Base-by-base conservation (phyloP, 1,284 basidiomycete species). In the Singerocomus rubriflavus region DNA sequence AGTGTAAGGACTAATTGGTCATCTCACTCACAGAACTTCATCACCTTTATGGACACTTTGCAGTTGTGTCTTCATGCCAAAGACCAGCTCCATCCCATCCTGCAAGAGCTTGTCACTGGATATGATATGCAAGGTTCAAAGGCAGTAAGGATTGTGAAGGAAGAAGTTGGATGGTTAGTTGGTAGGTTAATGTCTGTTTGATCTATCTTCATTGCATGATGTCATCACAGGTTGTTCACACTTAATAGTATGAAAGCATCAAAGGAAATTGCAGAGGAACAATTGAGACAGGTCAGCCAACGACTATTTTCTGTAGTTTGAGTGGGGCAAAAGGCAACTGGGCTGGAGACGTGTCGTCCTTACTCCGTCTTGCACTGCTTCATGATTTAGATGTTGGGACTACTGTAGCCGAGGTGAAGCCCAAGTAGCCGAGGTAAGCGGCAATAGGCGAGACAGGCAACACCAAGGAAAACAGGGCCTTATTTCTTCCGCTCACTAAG, bases 31-130 rank as follows among this genome's bases (percentile, higher is more conserved):
- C 13, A 96, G 91, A 90, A 85, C 64, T 99, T 98, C 61, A 99
- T 99, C 62, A 98, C 96, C 0, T 95, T 99, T 59, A 98, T 98
- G 92, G 96, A 99, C 63, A 96, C 95, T 1, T 78, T 98, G 43
- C 96, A 96, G 67, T 78, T 98, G 52, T 86, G 90, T 36, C 74
- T 98, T 64, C 81, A 92, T 31, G 95, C 97, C 4, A 99, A 99
- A 68, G 97, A 99, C 66, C 94, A 98, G 65, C 75, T 99, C 9
- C 96, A 98, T 67, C 95, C 95, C 0, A 85, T 98, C 56, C 69
- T 99, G 40, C 93, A 96, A 60, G 95, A 98, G 57, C 82, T 99
- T 8, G 94, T 98, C 63, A 91, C 88, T 2, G 88, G n/a, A n/a
- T n/a, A n/a, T n/a, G 91, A 6, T 96, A 93, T 68, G 89, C 93